These are phyloP conservation scores for Knufia petricola DNA, from an alignment of 2,329 filamentous ascomycete species.

Conservation along the genomic window DNA sequence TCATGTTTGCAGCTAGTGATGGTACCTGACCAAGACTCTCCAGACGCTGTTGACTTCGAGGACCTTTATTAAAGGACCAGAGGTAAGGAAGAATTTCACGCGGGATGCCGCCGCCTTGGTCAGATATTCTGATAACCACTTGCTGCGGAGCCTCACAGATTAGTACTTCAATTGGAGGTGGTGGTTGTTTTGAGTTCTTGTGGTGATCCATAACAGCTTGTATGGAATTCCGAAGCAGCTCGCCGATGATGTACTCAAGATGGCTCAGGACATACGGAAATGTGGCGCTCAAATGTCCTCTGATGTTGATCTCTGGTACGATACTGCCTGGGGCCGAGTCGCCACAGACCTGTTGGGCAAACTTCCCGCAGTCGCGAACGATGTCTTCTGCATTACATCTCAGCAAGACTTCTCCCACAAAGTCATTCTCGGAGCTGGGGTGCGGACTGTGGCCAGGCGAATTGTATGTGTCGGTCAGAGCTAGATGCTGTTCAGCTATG, in stretches of 20 bases:
- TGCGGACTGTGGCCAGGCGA: constrained; percentile 82
- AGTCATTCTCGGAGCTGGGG: constrained; percentile 65
- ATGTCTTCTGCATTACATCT: constrained; percentile 87
- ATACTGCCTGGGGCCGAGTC: constrained; percentile 61
- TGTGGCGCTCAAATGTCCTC: constrained; percentile 76
- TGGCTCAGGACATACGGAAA: constrained; percentile 96
- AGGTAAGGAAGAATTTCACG: constrained; percentile 76
- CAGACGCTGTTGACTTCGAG: constrained; percentile 65
- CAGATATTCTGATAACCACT: constrained; percentile 91
- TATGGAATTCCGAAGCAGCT: constrained; percentile 88
- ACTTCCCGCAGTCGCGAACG: constrained; percentile 68
- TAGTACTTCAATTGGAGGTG: constrained; percentile 83
- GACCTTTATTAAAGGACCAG: constrained; percentile 95
- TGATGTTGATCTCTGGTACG: constrained; percentile 71
- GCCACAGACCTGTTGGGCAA: constrained; percentile 63
- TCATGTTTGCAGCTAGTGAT: constrained; percentile 83
- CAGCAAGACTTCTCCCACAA: constrained; percentile 90
- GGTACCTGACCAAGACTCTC: constrained; percentile 79
- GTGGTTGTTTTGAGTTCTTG: constrained; percentile 38
- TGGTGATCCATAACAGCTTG: constrained; percentile 79
- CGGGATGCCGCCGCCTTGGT: constrained; percentile 86
- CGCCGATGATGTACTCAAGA: constrained; percentile 92
- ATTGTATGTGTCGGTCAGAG: constrained; percentile 87
- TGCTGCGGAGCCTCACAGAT: constrained; percentile 91
- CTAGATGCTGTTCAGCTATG: constrained; percentile 94